Base-by-base conservation (phyloP, 768 basidiomycete species). In the Pulveroboletus sp. region DNA sequence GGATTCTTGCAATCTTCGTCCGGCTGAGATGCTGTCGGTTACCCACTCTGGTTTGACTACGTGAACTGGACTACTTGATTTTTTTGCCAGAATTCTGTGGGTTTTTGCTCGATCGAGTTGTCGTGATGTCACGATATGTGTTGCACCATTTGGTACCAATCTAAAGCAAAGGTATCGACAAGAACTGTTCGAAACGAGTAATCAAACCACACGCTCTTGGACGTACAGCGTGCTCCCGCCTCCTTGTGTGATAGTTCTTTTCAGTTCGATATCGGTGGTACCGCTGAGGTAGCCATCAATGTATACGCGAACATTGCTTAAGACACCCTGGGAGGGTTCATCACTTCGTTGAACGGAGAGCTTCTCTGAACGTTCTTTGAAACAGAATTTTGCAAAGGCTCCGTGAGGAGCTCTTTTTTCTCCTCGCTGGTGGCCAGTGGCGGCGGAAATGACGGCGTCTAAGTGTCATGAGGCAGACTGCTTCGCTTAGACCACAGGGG, bases 201-300 rank as follows among this genome's bases (percentile, higher is more conserved):
- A 32, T 7, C 3, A 46, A 41, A 14, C 33, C 14, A 38, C 21
- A 40, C 7, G 28, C 3, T 13, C 8, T 39, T 28, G 27, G n/a
- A 70, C 73, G 59, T 73, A 91, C 90, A 82, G 51, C 7, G 80
- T 69, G 33, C 70, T 70, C 2, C 89, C 90, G 1, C 90, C 91
- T 40, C 81, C 83, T 38, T 76, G 69, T n/a, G 71, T 63, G 8
- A 92, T 73, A 13, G 83, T 69, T 56, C 79, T 72, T 68, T 82
- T 90, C 73, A 93, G 81, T 67, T 92, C 88, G 43, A 85, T 78
- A 61, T 90, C 88, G 2, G 88, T 92, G 18, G 86, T 88, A 39
- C 76, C 75, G 28, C 73, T 73, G 50, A 89, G 70, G 59, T 81
- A 88, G 1, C 86, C 89, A 57, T 82, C 75, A 59, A 88, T 83